Evolutionary conservation across 805 yeast genomes (phyloP), one percentile per base, ranked within the genome.

Genomic region (Starmerella vaccinii): DNA sequence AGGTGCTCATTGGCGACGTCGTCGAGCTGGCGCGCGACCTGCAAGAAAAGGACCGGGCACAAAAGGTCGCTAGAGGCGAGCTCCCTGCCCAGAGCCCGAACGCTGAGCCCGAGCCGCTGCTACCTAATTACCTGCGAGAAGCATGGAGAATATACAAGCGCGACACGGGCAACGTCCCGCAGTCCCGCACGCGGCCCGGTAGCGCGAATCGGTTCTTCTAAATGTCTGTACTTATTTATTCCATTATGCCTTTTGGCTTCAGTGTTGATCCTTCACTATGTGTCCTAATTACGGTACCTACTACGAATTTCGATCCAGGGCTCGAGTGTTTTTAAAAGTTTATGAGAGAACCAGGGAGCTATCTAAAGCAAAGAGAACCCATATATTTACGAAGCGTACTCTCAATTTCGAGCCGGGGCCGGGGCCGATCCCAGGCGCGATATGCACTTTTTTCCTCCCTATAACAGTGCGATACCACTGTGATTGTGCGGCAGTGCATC

Each of bases 1-100:
- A 89, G 63, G 84, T 86, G 59, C 81, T 85, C 63, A 75, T 88
- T n/a, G 95, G 95, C 12, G 97, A 89, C 59, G 76, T 89, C 16
- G 82, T 89, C 12, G 94, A 89, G 55, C 73, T 78, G 59, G 95
- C 95, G 0, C 73, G 81, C 54, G 82, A 78, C 47, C 78, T 84
- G 1, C 89, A 85, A 61, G 70, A 74, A 49, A 71, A 71, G 29
- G 67, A 68, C 39, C 26, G 22, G 32, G 49, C 29, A 5, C 7
- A 19, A 15, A 49, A 47, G 32, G 37, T 52, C n/a, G 24, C 13
- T 22, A 24, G 18, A 19, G 40, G 30, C 5, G 45, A 38, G 9
- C 32, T 22, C 12, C 45, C 50, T 4, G 46, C 33, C 2, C 52
- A 46, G 3, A 29, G 2, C 1, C 19, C 45, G 52, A 69, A 63